Base-by-base conservation (phyloP, 371 early-diverging fungal species). In the Mortierella sp. region DNA sequence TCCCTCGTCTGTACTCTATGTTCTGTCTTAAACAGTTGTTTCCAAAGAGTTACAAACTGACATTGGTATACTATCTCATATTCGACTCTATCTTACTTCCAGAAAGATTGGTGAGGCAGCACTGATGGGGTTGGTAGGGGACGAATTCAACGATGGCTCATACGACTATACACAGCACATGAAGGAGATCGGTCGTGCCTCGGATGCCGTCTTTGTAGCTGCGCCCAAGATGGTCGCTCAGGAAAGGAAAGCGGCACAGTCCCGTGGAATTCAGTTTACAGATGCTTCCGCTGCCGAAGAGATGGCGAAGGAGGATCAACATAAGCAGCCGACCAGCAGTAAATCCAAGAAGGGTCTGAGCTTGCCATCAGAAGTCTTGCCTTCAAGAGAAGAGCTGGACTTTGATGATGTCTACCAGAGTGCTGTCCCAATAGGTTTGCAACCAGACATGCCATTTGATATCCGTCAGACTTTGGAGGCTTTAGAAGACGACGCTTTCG, bases 131-230 rank as follows among this genome's bases (percentile, higher is more conserved):
- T 88, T 97, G 67, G 94, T 71, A 15, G 75, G 68, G 45, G 69
- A 71, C 9, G 81, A 90, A 72, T 95, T 92, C 83, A 93, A 94
- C 66, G 97, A 98, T 83, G 86, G 89, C 40, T 88, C 94, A 28
- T 98, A 98, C 82, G 96, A 98, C 84, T 98, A 98, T 84, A 87
- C 92, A 66, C 92, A 97, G 87, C 98, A 98, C 74, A 87, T 98
- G 84, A 92, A 91, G 60, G 86, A 89, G 19, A 96, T 97, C 15
- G 98, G 98, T n/a, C 85, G 78, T 40, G 77, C 86, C 28, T 88
- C 93, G 9, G 93, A 92, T 59, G 94, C 95, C 11, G 93, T 97
- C 45, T 93, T 94, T 67, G 75, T 98, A 71, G 91, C 91, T 66
- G 93, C 95, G 16, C 88, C 93, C 15, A 73, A 70, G 33, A 60